Conservation (phyloP, 2,329 filamentous ascomycete species). For the Calycina herbarum region DNA sequence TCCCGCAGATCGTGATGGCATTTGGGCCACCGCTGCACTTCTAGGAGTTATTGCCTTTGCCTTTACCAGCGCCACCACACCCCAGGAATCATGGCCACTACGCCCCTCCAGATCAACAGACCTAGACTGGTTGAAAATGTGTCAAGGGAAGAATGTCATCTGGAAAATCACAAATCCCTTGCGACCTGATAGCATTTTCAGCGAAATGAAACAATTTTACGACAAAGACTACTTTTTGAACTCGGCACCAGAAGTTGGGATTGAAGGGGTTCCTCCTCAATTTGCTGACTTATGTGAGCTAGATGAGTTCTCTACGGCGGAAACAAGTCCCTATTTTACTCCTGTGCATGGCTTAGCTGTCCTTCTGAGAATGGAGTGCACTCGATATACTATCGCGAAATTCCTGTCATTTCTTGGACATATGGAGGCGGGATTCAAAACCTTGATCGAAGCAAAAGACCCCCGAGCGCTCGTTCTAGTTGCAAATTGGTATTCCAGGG, state of each 20-base stretch:
- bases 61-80: constrained; percentile 43
- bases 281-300: constrained; percentile 10
- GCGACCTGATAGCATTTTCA: constrained; percentile 49
- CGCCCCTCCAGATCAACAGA: constrained; percentile 44
- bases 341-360: too few relatives aligned
- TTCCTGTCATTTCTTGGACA: too few relatives aligned
- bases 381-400: too few relatives aligned
- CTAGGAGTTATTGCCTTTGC: constrained; percentile 49
- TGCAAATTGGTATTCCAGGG: too few relatives aligned
- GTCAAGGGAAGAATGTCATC: constrained; percentile 54
- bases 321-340: too few relatives aligned
- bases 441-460: too few relatives aligned
- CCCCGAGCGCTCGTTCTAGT: too few relatives aligned
- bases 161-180: constrained; percentile 52
- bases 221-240: neutral
- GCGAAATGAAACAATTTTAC: constrained; percentile 17
- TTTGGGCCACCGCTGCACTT: constrained; percentile 49
- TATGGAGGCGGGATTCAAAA: too few relatives aligned
- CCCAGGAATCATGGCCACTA: constrained; percentile 57
- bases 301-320: too few relatives aligned
- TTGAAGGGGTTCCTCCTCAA: constrained; percentile 14
- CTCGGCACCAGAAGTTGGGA: neutral
- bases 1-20: constrained; percentile 45
- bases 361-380: too few relatives aligned
- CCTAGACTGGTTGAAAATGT: constrained; percentile 59